Conservation (phyloP, 2,329 filamentous ascomycete species). For the Phaeosphaeriaceae sp. region DNA sequence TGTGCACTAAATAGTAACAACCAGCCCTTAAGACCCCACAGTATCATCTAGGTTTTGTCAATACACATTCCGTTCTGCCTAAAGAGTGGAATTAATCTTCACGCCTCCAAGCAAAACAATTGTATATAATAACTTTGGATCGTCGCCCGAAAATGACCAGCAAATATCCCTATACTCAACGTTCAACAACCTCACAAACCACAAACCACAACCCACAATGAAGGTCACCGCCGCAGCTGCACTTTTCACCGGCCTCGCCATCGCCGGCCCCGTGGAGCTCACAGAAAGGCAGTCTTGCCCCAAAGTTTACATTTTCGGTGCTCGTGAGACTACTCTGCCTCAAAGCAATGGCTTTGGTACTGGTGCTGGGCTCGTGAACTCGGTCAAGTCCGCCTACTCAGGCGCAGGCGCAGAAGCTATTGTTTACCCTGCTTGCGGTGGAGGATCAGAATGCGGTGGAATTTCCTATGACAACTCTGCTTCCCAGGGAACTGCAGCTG, state of each 20-base stretch:
- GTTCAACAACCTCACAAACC: conserved; percentile 7
- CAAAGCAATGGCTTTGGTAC: conserved; percentile 50
- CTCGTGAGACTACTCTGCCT: conserved; percentile 51
- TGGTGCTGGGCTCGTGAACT: conserved; percentile 49
- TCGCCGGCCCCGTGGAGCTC: conserved; percentile 46
- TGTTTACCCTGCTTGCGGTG: conserved; percentile 65
- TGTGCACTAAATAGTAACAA: conserved; percentile 17
- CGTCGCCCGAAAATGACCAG: conserved; percentile 17
- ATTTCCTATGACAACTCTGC: conserved; percentile 66
- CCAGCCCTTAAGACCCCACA: conserved; percentile 31
- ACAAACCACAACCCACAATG: conserved; percentile 27
- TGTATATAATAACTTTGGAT: conserved; percentile 23
- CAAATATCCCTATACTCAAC: conserved; percentile 18
- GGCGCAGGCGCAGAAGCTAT: conserved; percentile 52
- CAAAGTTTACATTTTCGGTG: conserved; percentile 53
- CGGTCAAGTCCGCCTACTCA: conserved; percentile 48
- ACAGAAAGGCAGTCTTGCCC: conserved; percentile 49
- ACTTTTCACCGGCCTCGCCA: conserved; percentile 38
- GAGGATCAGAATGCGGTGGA: conserved; percentile 64
- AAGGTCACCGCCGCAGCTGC: conserved; percentile 41
- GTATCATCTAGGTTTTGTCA: conserved; percentile 22
- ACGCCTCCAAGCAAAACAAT: conserved; percentile 1
- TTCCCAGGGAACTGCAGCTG: conserved; percentile 63
- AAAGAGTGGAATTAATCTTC: conserved; percentile 22
- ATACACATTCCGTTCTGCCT: conserved; percentile 38